Evolutionary conservation across 2,329 filamentous ascomycete genomes (phyloP).

Genomic region (Cryphonectria naterciae): DNA sequence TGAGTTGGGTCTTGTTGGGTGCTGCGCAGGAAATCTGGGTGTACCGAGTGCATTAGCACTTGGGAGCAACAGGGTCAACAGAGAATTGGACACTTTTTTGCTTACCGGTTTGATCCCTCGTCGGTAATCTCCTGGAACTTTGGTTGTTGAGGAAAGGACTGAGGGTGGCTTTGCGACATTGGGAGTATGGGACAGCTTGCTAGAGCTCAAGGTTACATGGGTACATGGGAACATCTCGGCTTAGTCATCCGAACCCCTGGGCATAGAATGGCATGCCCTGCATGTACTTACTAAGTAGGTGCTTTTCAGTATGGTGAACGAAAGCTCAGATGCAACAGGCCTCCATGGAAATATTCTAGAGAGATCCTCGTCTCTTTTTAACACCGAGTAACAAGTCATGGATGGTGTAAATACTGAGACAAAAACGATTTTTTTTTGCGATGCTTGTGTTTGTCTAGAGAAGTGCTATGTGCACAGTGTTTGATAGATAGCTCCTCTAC

Average conservation of each 20-base stretch:
- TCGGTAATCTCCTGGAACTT: neutral
- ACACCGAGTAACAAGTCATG: neutral
- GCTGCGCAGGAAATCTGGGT: neutral
- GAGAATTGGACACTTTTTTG: neutral
- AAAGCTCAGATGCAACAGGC: neutral
- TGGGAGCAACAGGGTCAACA: neutral
- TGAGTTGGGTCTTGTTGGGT: neutral
- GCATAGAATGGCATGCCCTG: neutral
- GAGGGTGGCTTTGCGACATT: slow-evolving; percentile 1
- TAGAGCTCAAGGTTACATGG: neutral
- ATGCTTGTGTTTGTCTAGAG: slow-evolving; percentile 35
- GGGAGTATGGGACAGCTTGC: slow-evolving; percentile 34
- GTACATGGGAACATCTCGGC: neutral
- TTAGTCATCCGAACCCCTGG: slow-evolving; percentile 5
- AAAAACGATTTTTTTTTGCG: slow-evolving; percentile 23
- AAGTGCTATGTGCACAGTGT: slow-evolving; percentile 51
- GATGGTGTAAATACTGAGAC: neutral
- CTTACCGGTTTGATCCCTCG: neutral
- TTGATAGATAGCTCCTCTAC: slow-evolving; percentile 41
- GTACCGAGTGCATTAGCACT: neutral
- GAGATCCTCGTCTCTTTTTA: neutral
- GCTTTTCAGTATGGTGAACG: neutral
- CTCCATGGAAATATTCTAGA: neutral
- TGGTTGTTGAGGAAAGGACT: slow-evolving; percentile 8
- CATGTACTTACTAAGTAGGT: neutral